Evolutionary conservation across 805 yeast species (phyloP).

Genomic region (Zygotorulaspora chibaensis): DNA sequence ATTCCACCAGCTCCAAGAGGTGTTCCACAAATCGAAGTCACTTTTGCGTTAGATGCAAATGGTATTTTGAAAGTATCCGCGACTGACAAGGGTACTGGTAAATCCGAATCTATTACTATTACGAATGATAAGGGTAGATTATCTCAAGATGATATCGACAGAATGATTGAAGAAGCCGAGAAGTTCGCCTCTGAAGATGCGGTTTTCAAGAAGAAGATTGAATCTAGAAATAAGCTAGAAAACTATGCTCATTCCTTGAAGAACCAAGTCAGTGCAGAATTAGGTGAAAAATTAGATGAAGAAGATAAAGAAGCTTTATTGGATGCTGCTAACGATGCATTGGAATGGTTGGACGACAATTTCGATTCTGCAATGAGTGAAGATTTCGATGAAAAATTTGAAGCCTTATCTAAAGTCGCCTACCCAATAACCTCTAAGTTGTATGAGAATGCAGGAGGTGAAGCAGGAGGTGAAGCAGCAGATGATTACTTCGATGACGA

Average conservation of each 20-base stretch:
- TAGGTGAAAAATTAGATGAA: slow-evolving; percentile 77
- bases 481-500: slow-evolving; percentile 52
- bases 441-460: slow-evolving; percentile 55
- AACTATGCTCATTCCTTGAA: slow-evolving; percentile 81
- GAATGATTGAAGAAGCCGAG: slow-evolving; percentile 97
- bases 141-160: slow-evolving; percentile 89
- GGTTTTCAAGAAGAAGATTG: slow-evolving; percentile 75
- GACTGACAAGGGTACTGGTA: slow-evolving; percentile 91
- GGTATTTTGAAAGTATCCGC: slow-evolving; percentile 96
- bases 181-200: slow-evolving; percentile 89
- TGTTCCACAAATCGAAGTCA: slow-evolving; percentile 96
- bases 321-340: slow-evolving; percentile 83
- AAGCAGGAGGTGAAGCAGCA: slow-evolving; percentile 41
- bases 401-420: slow-evolving; percentile 72
- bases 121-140: slow-evolving; percentile 93
- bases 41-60: slow-evolving; percentile 94
- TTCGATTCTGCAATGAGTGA: slow-evolving; percentile 83
- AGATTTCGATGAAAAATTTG: slow-evolving; percentile 90
- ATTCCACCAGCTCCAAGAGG: slow-evolving; percentile 99
- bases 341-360: slow-evolving; percentile 85
- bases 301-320: slow-evolving; percentile 86
- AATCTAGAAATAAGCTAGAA: slow-evolving; percentile 83
- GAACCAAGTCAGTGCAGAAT: slow-evolving; percentile 58
- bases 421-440: slow-evolving; percentile 90
- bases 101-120: slow-evolving; percentile 83